Evolutionary conservation across 306 rosid genomes (phyloP), one percentile per base, ranked within the genome.

Genomic region (Fragaria vesca): DNA sequence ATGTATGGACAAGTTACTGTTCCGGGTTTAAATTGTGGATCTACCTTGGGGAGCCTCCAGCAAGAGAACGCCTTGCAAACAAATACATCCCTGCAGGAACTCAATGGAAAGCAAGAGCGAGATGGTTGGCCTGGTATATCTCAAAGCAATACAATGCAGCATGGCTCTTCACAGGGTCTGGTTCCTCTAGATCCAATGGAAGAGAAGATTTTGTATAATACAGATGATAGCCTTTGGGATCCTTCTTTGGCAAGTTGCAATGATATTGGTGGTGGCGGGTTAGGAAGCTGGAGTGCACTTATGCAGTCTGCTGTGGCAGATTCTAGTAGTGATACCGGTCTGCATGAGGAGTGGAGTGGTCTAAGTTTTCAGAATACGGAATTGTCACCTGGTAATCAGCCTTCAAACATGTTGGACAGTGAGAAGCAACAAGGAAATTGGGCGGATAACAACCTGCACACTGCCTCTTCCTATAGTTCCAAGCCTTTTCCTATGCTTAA

Each of bases 221-320:
- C 76, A 52, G 91, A 87, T 72, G 81, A 87, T 68, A 74, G 76
- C 46, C 58, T 80, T 46, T 87, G 90, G 91, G 86, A 81, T 68
- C 40, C 82, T 72, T 78, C 88, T 43, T 63, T 78, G n/a, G 79
- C 69, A 13, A 80, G 80, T 71, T 73, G 76, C 61, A 69, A 50
- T 78, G 86, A 87, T 66, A 76, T 78, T 66, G 81, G 74, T 50
- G 54, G 72, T 75, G 88, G 83, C 47, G 86, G 85, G 70, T 80
- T 85, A 75, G 88, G 79, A 30, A 87, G 89, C 83, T 88, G 91
- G 91, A 88, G 91, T 47, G 91, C 91, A 32, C 91, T 88, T 66
- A 88, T 88, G 91, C 91, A 85, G 81, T 88, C 89, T 57, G 91
- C 91, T 79, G 91, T 88, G 48, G 91, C 87, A 48, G 91, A 88